A percentile compares a stretch with the other conserved stretches of the same genome.
Evolutionary conservation across 1,139 yeast species (phyloP).

Genomic region (Hyphopichia wangnamkhiaoensis): DNA sequence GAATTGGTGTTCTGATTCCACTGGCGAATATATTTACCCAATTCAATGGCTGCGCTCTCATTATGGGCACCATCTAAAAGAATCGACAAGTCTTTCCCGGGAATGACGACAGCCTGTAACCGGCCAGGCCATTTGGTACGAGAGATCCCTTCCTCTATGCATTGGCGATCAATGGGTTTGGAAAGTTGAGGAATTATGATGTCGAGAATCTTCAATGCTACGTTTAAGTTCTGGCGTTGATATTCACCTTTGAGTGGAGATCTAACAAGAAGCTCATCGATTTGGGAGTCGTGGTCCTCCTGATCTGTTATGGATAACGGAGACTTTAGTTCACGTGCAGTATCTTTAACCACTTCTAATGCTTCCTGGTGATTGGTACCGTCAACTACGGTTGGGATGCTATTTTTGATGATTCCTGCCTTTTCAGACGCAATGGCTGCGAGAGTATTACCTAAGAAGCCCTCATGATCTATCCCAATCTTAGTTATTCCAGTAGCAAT

Average conservation of each 20-base stretch:
- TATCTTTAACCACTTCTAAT: constrained; percentile 37
- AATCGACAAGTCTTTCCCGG: constrained; percentile 30
- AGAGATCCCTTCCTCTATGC: constrained; percentile 52
- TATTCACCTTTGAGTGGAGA: constrained; percentile 72
- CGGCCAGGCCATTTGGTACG: constrained; percentile 64
- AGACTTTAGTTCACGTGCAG: constrained; percentile 19
- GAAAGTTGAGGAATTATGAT: constrained; percentile 18
- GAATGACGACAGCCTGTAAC: constrained; percentile 45
- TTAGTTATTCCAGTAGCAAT: constrained; percentile 76
- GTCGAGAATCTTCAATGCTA: constrained; percentile 64
- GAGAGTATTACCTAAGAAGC: constrained; percentile 66
- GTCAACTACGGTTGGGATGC: constrained; percentile 70
- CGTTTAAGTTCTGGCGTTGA: constrained; percentile 67
- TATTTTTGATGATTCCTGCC: constrained; percentile 75
- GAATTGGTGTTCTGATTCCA: constrained; percentile 11
- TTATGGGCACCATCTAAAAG: constrained; percentile 94
- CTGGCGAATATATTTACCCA: constrained; percentile 40
- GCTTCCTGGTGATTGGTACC: constrained; percentile 60
- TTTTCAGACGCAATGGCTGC: constrained; percentile 70
- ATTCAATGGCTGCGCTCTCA: constrained; percentile 73
- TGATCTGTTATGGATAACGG: constrained; percentile 20
- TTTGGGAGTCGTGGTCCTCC: constrained; percentile 1
- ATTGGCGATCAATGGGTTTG: constrained; percentile 22
- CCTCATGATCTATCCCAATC: constrained; percentile 83
- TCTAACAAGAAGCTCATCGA: constrained; percentile 16